Base-by-base conservation (phyloP, 2,329 filamentous ascomycete genomes). In the Sarocladium strictum region DNA sequence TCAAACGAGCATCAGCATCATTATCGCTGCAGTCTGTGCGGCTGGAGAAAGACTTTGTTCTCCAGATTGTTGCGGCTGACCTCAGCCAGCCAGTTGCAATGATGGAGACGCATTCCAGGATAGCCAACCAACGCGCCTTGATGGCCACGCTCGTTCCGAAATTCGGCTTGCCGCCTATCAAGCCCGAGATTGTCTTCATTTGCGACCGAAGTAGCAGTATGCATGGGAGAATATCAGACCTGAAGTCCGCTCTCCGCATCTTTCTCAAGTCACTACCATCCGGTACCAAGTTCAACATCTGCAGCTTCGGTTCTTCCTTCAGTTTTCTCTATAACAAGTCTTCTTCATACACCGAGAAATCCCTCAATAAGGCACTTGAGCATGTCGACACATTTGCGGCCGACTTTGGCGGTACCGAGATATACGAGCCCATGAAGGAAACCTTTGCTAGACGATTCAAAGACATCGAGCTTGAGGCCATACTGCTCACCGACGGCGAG, bases 141-240 rank as follows among this genome's bases (percentile, higher is more conserved):
- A 89, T 91, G 85, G 72, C 79, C 0, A 88, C 86, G 0, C 71
- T 90, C 0, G 84, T 90, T 0, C 87, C 87, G 2, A 84, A 82
- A 58, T 89, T 89, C 67, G 73, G 74, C n/a, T 69, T 89, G 0
- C 80, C 81, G 0, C 64, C 76, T 0, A 72, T 76, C 9, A 68
- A 65, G 54, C 73, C 75, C 3, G 87, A 91, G 63, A 77, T 91
- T 21, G 80, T 90, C 17, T 90, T 91, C 59, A 70, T 91, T 3
- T 86, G 84, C 54, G 87, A 91, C 64, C 78, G 86, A 53, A 88
- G 84, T 55, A 86, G 85, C 0, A 87, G 84, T 56, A 87, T 87
- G 85, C 19, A 33, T 5, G 23, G 50, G 4, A 12, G 19, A 11
- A 51, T 51, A 6, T 10, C 9, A n/a, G 35, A 66, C 1, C 79